Conservation (phyloP, 2,329 filamentous ascomycete genomes). For the Cercospora citrullina region DNA sequence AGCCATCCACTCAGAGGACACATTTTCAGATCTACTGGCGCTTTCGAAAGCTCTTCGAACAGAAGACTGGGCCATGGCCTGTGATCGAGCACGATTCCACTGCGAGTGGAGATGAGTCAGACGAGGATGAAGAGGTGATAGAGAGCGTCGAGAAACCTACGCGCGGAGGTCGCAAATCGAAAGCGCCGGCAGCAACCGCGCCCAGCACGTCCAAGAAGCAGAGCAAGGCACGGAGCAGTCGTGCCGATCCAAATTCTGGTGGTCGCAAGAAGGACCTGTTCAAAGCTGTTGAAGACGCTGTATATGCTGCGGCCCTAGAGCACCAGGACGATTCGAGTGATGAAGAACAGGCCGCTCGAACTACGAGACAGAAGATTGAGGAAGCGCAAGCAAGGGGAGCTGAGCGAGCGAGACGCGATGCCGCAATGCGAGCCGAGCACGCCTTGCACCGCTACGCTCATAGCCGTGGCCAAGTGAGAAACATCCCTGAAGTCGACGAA, state of each 20-base stretch:
- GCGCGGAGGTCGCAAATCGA: not conserved
- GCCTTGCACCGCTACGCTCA: not conserved
- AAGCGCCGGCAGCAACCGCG: not conserved
- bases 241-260: not conserved
- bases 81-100: not conserved
- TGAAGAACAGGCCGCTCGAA: not conserved
- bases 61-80: not conserved
- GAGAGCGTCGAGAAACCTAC: not conserved
- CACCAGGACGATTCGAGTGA: not conserved
- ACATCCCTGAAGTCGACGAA: not conserved
- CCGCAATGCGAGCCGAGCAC: not conserved
- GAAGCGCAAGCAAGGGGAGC: not conserved
- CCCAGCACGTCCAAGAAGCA: not conserved
- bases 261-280: not conserved
- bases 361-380: not conserved
- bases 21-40: slow-evolving; percentile 24
- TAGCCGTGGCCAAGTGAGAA: not conserved
- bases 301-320: not conserved
- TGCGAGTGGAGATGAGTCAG: not conserved
- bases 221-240: not conserved
- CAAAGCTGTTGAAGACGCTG: not conserved
- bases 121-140: not conserved
- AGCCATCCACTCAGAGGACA: slow-evolving; percentile 2
- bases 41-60: slow-evolving; percentile 10
- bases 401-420: not conserved